Evolutionary conservation across 2,329 filamentous ascomycete genomes (phyloP), one percentile per base, ranked within the genome.

Genomic region (Achaetomium macrosporum): DNA sequence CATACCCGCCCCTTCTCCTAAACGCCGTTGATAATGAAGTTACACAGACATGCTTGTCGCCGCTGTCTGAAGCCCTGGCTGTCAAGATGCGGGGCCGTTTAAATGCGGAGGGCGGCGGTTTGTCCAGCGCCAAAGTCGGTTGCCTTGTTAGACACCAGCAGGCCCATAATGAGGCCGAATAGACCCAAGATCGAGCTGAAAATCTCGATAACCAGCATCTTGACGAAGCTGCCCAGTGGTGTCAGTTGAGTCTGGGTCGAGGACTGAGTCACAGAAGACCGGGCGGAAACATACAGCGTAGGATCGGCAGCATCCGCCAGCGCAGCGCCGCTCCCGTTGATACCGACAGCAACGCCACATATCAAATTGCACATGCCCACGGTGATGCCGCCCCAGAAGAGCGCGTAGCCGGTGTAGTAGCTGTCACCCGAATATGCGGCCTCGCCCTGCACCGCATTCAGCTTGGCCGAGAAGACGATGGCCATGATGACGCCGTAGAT

Each of bases 401-500:
- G 75, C 33, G 93, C 91, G 68, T 85, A 99, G 60, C 93, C 93
- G 20, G 91, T 96, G 70, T 95, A 99, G 75, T 92, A 93, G 66
- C 90, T 89, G 68, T 82, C 83, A 48, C 81, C 83, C 12, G 86
- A 86, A 73, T 86, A 87, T 30, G 90, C 71, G 16, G 79, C 77
- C 37, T 85, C 81, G 52, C 79, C 78, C 41, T 76, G 67, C 30
- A 93, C 79, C 51, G 78, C 70, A 63, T 81, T 79, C 63, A 99
- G 75, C 73, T 96, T 95, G 57, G 91, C 81, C 42, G 91, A 95
- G 76, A 97, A 97, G 65, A 99, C 88, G 69, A 99, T 99, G 65
- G 91, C 87, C 90, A 99, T 99, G 75, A 99, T 99, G 73, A 99
- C 92, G 65, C 95, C 95, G 79, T 99, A 99, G 72, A 99, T 99